Evolutionary conservation across 1,284 basidiomycete species (phyloP).

Genomic region (Hymenochaete sp.): DNA sequence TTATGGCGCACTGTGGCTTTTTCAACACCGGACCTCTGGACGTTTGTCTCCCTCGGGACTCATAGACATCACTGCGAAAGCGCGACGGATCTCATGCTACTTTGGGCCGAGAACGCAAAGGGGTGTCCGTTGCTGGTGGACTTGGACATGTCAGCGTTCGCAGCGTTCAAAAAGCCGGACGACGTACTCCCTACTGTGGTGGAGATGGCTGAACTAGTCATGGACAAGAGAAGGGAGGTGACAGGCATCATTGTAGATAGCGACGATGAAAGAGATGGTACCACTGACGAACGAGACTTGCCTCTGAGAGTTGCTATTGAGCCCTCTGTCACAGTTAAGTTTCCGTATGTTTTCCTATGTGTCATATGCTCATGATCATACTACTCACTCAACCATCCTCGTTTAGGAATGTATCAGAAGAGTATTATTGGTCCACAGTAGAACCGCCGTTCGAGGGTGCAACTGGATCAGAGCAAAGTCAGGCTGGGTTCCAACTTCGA

Average conservation of each 20-base stretch:
- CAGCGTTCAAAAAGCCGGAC: slow-evolving; percentile 6
- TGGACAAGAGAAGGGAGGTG: too few relatives aligned
- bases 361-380: too few relatives aligned
- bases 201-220: slow-evolving; percentile 6
- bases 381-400: too few relatives aligned
- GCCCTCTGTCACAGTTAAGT: slow-evolving; percentile 1
- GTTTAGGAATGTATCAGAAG: too few relatives aligned
- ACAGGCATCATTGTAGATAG: background rate
- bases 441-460: background rate
- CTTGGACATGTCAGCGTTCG: slow-evolving; percentile 8
- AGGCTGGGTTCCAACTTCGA: slow-evolving; percentile 3
- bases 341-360: too few relatives aligned
- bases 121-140: slow-evolving; percentile 10
- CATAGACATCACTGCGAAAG: slow-evolving; percentile 3
- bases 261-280: too few relatives aligned
- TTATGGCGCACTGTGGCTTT: slow-evolving; percentile 8
- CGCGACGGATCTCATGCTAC: slow-evolving; percentile 3
- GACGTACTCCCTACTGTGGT: slow-evolving; percentile 5
- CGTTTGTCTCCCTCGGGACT: slow-evolving; percentile 4
- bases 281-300: too few relatives aligned
- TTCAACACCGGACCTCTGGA: slow-evolving; percentile 12
- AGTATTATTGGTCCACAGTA: slow-evolving; percentile 4
- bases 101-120: slow-evolving; percentile 10
- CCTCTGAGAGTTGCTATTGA: slow-evolving; percentile 3
- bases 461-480: background rate